Evolutionary conservation across 805 yeast species (phyloP), one percentile per base, ranked within the genome.

Genomic region (Scheffersomyces ergatensis): DNA sequence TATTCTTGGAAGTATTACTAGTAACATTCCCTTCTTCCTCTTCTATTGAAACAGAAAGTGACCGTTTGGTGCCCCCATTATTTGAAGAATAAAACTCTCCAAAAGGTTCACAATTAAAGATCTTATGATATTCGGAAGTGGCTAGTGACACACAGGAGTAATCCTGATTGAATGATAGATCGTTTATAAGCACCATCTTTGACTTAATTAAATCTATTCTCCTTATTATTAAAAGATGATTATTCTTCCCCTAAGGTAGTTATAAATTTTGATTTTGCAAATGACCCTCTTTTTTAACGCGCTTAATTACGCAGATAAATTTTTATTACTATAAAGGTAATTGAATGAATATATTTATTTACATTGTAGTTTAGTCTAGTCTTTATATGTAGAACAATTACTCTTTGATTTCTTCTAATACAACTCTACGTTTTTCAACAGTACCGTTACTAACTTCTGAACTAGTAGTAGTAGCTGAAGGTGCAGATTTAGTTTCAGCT

Each of bases 81-180:
- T 38, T 36, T 33, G 65, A 61, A 4, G 59, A 48, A 41, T 63
- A 65, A 44, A 70, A 65, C 46, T 70, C 72, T 15, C 74, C 76
- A 53, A 70, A 69, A 1, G 76, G 76, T 34, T 70, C 75, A 45
- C 72, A 64, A 48, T 70, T 70, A 57, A 54, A 70, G 42, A 70
- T 70, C 44, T 60, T 60, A 53, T 65, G 64, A 37, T 53, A 48
- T 27, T 49, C 47, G 6, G 55, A 45, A 1, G 72, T 63, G 6
- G 72, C 59, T 6, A 69, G 48, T 26, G 70, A 60, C 19, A 70
- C 52, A 43, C 72, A 66, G 12, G 70, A 54, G 49, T 58, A 59
- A 51, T 70, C 74, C 51, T 69, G 75, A 46, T 70, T 70, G 51
- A 70, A 67, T 4, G 66, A 52, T 38, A 70, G 49, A 48, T 59